Base-by-base conservation (phyloP, 2,329 filamentous ascomycete genomes). In the Colletotrichum cereale region DNA sequence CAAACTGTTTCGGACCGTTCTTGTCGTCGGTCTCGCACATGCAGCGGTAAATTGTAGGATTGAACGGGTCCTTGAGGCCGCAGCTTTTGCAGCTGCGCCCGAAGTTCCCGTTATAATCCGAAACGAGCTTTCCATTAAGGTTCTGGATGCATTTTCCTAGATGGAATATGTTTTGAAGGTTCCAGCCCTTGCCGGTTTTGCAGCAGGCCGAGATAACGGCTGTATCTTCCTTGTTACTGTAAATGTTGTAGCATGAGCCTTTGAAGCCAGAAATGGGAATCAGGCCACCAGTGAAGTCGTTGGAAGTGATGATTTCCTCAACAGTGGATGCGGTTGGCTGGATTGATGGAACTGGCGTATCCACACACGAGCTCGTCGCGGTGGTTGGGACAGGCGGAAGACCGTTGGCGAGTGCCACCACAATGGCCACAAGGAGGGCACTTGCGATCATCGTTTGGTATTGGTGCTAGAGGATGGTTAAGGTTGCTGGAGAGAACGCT, bases 21-120 rank as follows among this genome's bases (percentile, higher is more conserved):
- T 26, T 56, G 26, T 1, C 14, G 14, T 40, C 24, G 1, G 48
- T 38, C 24, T 36, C 12, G 48, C 62, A 64, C 18, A 31, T 44
- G 36, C 48, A 64, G 29, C 34, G 40, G 34, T 55, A 64, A 0
- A 56, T 18, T 0, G 61, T 69, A 1, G 53, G 62, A 1, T 21
- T 36, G 0, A 40, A 8, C 3, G n/a, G 44, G 26, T 66, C 53
- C 24, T 57, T 34, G 36, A 66, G 40, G 10, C 7, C 36, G 2
- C 62, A 70, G 26, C 56, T 36, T 7, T 36, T 24, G 63, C 67
- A 70, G 11, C 52, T 60, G 31, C 48, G 53, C 53, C 53, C 47
- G 53, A 60, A 66, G 1, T 40, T 34, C 16, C 62, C 62, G 2
- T 66, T 12, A 1, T 18, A 16, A 16, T 56, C 26, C 34, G 67